Conservation (phyloP, 2,329 filamentous ascomycete species). For the Colletotrichum chlorophyti region DNA sequence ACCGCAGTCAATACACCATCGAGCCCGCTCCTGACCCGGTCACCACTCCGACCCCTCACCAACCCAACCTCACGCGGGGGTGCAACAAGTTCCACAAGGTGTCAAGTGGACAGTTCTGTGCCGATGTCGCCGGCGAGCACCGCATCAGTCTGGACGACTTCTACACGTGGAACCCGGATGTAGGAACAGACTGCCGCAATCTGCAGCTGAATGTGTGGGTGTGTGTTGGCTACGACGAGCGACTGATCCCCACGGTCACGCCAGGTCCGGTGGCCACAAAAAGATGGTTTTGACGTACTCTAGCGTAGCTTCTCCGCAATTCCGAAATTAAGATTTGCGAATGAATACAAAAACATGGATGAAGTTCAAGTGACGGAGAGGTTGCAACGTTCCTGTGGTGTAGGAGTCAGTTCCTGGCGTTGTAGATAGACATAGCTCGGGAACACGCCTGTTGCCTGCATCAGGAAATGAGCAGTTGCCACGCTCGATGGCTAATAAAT, state of each 20-base stretch:
- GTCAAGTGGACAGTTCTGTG: conserved; percentile 10
- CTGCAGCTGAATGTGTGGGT: neutral
- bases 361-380: too few species aligned
- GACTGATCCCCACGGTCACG: neutral
- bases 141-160: neutral
- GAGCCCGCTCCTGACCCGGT: neutral
- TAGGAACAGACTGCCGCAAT: conserved; percentile 6
- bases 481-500: too few species aligned
- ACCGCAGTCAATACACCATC: conserved; percentile 4
- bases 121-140: neutral
- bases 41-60: neutral
- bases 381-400: too few species aligned
- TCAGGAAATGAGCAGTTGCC: too few species aligned
- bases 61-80: neutral
- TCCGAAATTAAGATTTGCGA: too few species aligned
- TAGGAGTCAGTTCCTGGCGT: too few species aligned
- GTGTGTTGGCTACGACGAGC: conserved; percentile 2
- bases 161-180: conserved; percentile 5
- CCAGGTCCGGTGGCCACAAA: too few species aligned
- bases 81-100: conserved; percentile 30
- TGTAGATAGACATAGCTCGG: too few species aligned
- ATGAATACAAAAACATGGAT: too few species aligned
- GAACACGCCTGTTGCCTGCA: too few species aligned
- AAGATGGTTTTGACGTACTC: too few species aligned
- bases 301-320: too few species aligned